Percentiles rank a stretch among this genome's conserved stretches.
Evolutionary conservation across 768 basidiomycete species (phyloP).

Genomic region (Boletus coccyginus): DNA sequence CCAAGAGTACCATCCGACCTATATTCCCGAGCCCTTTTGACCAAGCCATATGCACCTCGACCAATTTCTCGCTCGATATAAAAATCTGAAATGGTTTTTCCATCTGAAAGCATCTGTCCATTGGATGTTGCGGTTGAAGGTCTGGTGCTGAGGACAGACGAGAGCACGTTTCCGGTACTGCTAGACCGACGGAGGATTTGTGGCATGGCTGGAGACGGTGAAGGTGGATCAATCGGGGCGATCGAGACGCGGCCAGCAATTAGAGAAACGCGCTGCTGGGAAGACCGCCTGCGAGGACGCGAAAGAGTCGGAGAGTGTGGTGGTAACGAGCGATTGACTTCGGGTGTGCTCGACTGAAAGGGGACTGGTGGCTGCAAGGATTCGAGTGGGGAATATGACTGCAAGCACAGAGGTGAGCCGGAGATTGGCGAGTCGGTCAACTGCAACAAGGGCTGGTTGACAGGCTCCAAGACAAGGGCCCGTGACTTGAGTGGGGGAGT

Average conservation of each 20-base stretch:
- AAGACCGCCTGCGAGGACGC: slow-evolving; percentile 72
- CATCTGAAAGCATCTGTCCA: slow-evolving; percentile 39
- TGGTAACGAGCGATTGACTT: slow-evolving; percentile 29
- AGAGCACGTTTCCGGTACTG: slow-evolving; percentile 63
- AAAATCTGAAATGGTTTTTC: slow-evolving; percentile 80
- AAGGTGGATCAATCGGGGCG: slow-evolving; percentile 70
- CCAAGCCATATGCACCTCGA: slow-evolving; percentile 92
- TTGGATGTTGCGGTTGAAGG: slow-evolving; percentile 56
- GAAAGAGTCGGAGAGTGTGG: slow-evolving; percentile 54
- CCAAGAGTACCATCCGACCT: slow-evolving; percentile 74
- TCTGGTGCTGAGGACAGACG: slow-evolving; percentile 55
- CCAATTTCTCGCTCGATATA: slow-evolving; percentile 87
- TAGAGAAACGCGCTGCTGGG: slow-evolving; percentile 81
- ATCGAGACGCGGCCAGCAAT: slow-evolving; percentile 81
- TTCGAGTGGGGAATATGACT: slow-evolving; percentile 31
- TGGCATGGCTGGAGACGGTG: slow-evolving; percentile 57
- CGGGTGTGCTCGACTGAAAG: slow-evolving; percentile 18
- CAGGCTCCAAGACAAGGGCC: slow-evolving; percentile 22
- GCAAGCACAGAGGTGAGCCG: slow-evolving; percentile 33
- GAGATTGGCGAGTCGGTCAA: slow-evolving; percentile 30
- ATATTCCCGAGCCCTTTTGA: slow-evolving; percentile 85
- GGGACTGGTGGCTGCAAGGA: slow-evolving; percentile 17
- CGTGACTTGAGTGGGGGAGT: slow-evolving; percentile 27
- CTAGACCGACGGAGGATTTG: slow-evolving; percentile 62
- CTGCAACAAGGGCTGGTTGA: slow-evolving; percentile 27